Base-by-base conservation (phyloP, 2,329 filamentous ascomycete genomes). In the Graphilbum sp. region DNA sequence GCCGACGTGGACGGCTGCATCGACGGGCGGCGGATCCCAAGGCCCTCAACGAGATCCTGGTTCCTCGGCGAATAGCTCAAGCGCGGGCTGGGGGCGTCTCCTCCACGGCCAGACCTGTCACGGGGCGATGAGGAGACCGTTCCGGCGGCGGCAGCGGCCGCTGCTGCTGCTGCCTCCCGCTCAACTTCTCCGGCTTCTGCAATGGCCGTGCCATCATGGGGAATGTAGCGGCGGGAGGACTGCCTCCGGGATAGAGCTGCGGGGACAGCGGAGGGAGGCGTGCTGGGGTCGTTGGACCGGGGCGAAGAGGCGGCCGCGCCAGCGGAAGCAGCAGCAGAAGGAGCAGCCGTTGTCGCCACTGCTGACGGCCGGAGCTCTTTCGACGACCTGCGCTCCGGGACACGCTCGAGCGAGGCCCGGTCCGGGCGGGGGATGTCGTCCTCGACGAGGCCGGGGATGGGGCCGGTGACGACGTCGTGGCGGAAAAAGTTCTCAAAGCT, bases 401-500 rank as follows among this genome's bases (percentile, higher is more conserved):
- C 37, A 5, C 40, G 40, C 23, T 45, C 45, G 8, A 43, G 40
- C 16, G 29, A 34, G 13, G 36, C 29, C 2, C 34, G 43, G 16
- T 45, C 44, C 1, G 41, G n/a, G 40, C 54, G 61, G 2, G 70
- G 69, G 18, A 75, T 46, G 52, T 93, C 86, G 50, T 93, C 84
- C 32, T 77, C 79, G 7, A 86, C 75, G 23, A 93, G 62, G 6
- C 79, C 82, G 1, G 86, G 85, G 49, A 95, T 95, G 4, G 77
- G 70, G 17, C 69, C 70, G 12, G 70, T 72, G 37, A 94, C 72
- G 23, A 90, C 75, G 23, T 68, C 59, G 51, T 88, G 77, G 15
- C 62, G 64, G 58, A 96, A 96, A 54, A 95, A 90, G 45, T 79
- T 75, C 37, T 84, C 76, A 49, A 95, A 96, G 40, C 75, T 81